Base-by-base conservation (phyloP, 2,329 filamentous ascomycete genomes). In the Pseudocercospora ulei region DNA sequence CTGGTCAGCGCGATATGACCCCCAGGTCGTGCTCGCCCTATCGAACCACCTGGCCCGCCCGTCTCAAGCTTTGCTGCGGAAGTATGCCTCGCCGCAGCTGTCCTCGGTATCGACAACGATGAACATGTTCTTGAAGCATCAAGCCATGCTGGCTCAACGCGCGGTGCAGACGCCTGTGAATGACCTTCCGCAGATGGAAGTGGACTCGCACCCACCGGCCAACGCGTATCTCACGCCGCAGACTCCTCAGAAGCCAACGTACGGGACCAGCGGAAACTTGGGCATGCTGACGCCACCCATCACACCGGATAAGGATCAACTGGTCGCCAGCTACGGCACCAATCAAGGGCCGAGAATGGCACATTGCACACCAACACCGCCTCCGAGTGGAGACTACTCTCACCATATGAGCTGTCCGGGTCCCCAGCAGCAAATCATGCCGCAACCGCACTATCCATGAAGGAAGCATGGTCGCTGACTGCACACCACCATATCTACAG, bases 261-360 rank as follows among this genome's bases (percentile, higher is more conserved):
- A 76, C 49, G 68, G 73, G 35, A 64, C 67, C n/a, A 33, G 30
- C 11, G 71, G 77, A 48, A 75, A 77, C 23, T 73, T 84, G 50
- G 84, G 83, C 41, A 86, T 86, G 62, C 73, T 87, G 50, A 90
- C 84, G 9, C 84, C 84, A 16, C 84, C 84, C 1, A 88, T 90
- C 58, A 90, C 84, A 0, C 84, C 84, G 3, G 83, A 88, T 47
- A 64, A 65, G 46, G 65, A 67, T 42, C 51, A 53, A 33, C 45
- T 52, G 37, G 39, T 39, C 41, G 43, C 40, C 22, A 33, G 22
- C 25, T 56, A 57, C 38, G 49, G 45, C 33, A 35, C 48, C 24
- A 49, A 49, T 35, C 52, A 55, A 30, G 40, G 44, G 36, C 46
- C 52, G 23, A 38, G 53, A 36, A 35, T 23, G 11, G 30, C 43